These are phyloP conservation scores for Collybia sordida DNA, from an alignment of 768 basidiomycete genomes.

Conservation along the genomic window DNA sequence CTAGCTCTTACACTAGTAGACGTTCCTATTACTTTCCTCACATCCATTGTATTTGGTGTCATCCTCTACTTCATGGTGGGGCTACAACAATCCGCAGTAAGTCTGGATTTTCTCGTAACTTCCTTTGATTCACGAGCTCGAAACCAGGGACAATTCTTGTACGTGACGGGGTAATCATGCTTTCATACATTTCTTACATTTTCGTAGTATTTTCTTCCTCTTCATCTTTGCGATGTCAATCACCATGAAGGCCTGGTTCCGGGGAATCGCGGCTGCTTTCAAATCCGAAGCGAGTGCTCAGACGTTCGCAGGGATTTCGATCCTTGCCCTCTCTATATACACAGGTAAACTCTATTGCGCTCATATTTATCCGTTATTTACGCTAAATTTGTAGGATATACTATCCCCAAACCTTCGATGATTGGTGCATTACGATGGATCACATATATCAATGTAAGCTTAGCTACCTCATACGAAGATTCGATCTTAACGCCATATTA, in stretches of 20 bases:
- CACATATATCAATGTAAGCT: constrained; percentile 56
- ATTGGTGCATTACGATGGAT: constrained; percentile 72
- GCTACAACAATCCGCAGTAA: constrained; percentile 47
- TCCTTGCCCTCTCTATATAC: constrained; percentile 55
- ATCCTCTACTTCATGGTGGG: constrained; percentile 64
- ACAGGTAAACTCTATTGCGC: constrained; percentile 36
- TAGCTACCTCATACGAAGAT: not conserved
- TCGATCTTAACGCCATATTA: constrained; percentile 3
- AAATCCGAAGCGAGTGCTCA: constrained; percentile 60
- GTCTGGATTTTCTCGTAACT: not conserved
- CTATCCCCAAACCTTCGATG: constrained; percentile 61
- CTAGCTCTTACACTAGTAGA: constrained; percentile 62
- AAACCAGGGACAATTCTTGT: constrained; percentile 59
- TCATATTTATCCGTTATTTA: not conserved
- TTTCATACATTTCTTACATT: not conserved
- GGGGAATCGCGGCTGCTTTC: constrained; percentile 61
- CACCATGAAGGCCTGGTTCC: constrained; percentile 77
- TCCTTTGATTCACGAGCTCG: not conserved
- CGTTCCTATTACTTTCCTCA: constrained; percentile 56
- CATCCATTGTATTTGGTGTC: constrained; percentile 41
- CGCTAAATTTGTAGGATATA: constrained; percentile 40
- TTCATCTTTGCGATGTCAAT: constrained; percentile 56
- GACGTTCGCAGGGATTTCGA: constrained; percentile 41
- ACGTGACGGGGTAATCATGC: constrained; percentile 23
- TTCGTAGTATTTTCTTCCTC: constrained; percentile 53